Evolutionary conservation across 352 stramenopile species (phyloP), one percentile per base, ranked within the genome.

Genomic region (Pythium coloratum): DNA sequence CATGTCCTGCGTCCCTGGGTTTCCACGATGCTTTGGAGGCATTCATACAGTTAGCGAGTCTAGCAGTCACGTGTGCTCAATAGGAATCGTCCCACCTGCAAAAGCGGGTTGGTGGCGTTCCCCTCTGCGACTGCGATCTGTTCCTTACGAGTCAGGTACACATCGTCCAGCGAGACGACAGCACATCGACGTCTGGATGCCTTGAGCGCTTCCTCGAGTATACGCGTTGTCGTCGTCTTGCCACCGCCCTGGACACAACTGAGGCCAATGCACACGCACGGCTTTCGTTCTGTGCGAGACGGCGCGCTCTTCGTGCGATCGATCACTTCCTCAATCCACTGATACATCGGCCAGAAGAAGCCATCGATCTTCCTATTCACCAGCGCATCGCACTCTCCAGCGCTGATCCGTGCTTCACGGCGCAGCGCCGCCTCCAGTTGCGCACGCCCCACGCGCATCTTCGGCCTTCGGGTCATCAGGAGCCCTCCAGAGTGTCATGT

Each of bases 191-290:
- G 88, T 18, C 87, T 87, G 32, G 71, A 71, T 24, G 79, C 50
- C 30, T 67, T 44, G 24, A 95, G 59, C 55, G 86, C 76, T 55
- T 90, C 71, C 64, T 92, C 75, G 30, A 96, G 76, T 55, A 90
- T 81, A 42, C 76, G 72, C n/a, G 76, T 86, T n/a, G 81, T 73
- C 20, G 89, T 96, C 9, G 89, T 96, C 67, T 95, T 96, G 24
- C 89, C 89, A 8, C 87, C 84, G 12, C 89, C 89, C 74, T 96
- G 88, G 51, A 90, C 86, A 67, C 86, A 93, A 63, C 84, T 96
- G 20, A 96, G 64, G 2, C 88, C 88, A 28, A 96, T 76, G 62
- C 82, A 79, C n/a, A 94, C 77, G 33, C 84, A 90, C 30, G 34
- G 33, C 20, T 24, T 42, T 51, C 18, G 9, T 59, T 56, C 16